Percentiles rank a stretch among this genome's conserved stretches.
phyloP scores from a whole-genome alignment of 495 filamentous ascomycete genomes.

The Baudoinia panamericana region DNA sequence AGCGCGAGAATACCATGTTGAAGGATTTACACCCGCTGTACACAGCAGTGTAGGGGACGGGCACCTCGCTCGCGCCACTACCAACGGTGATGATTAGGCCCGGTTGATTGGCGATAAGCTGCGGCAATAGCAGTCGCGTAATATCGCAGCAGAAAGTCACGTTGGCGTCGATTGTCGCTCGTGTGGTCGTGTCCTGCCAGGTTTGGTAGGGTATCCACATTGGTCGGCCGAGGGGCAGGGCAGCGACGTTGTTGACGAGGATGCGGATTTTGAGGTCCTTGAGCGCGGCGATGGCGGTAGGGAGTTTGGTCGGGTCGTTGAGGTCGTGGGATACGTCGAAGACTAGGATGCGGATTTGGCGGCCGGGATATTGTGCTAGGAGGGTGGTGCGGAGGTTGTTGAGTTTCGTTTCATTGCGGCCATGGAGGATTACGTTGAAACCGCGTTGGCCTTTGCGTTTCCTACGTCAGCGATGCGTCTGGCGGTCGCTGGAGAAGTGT shows the following conservation, averaged over 20 bases:
- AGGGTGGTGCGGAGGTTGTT: constrained; percentile 24
- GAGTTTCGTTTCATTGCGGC: constrained; percentile 39
- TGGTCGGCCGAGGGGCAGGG: constrained; percentile 14
- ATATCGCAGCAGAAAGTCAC: constrained; percentile 29
- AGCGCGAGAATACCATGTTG: constrained; percentile 1
- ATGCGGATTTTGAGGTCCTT: constrained; percentile 26
- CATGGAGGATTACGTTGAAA: constrained; percentile 48
- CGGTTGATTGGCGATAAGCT: constrained; percentile 24
- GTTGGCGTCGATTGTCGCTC: constrained; percentile 19
- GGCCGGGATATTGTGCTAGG: constrained; percentile 23
- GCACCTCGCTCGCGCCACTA: constrained; percentile 4
- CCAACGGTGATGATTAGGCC: constrained; percentile 36
- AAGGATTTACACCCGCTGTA: constrained; percentile 2
- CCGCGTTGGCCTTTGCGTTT: too few relatives aligned
- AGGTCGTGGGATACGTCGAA: constrained; percentile 27
- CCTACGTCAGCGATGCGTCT: too few relatives aligned
- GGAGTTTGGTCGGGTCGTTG: constrained; percentile 19
- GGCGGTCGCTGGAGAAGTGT: too few relatives aligned
- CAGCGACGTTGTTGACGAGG: constrained; percentile 41
- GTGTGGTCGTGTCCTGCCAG: constrained; percentile 16
- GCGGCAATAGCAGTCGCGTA: constrained; percentile 31
- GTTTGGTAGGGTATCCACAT: constrained; percentile 20
- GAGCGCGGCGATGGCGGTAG: constrained; percentile 18
- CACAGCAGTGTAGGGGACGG: constrained; percentile 1
- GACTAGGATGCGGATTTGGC: constrained; percentile 23